Evolutionary conservation across 2,329 filamentous ascomycete genomes (phyloP), one percentile per base, ranked within the genome.

Genomic region (Fusarium pseudocircinatum): DNA sequence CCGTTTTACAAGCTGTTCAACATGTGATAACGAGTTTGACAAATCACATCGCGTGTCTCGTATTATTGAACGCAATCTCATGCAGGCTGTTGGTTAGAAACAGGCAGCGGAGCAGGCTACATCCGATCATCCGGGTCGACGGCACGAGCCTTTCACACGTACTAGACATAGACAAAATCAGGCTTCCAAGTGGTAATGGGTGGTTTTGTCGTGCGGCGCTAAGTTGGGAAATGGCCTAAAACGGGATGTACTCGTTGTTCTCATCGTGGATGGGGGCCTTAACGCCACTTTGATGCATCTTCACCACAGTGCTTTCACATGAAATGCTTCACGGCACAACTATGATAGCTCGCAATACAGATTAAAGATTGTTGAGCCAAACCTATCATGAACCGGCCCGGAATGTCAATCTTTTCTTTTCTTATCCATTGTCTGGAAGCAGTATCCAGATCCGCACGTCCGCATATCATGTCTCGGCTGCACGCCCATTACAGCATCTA

Each of bases 131-230:
- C 47, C 15, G 7, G 6, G 4, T n/a, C 6, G 47, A 32, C 6
- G 13, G 16, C 9, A 18, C 4, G 18, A 22, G 7, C 14, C 34
- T n/a, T 28, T 37, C 5, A 28, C 22, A 3, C 5, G 20, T 16
- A 7, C 4, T 37, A 6, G 15, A n/a, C 2, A 6, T 15, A 16
- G 5, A 3, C 2, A 8, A 52, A 22, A 37, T 0, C 18, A 15
- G 24, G 18, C 24, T 53, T 4, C 14, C 9, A 22, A 28, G 3
- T 53, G 24, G 32, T 1, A 26, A 2, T 15, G n/a, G 0, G 22
- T 20, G 4, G 1, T 15, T 10, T 4, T 36, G 6, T 15, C 7
- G 15, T 36, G 16, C 7, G 2, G 10, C 4, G n/a, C 30, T 52
- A 8, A 6, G 26, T 16, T 3, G 4, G 49, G 13, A 22, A 26